Base-by-base conservation (phyloP, 306 rosid genomes). In the Cicer judaicum region DNA sequence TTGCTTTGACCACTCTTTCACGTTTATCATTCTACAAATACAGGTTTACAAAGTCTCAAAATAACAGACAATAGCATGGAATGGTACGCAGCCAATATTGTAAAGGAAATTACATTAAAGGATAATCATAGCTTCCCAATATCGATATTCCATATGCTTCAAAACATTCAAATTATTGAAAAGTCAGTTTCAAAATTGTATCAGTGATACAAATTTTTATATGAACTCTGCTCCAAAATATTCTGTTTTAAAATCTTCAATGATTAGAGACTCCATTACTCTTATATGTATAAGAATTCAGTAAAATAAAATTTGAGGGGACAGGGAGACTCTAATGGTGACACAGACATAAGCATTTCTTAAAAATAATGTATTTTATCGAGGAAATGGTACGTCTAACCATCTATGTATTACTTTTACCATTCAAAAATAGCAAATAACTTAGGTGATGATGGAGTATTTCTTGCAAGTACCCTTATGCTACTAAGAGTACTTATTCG, bases 1-100 rank as follows among this genome's bases (percentile, higher is more conserved):
- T 94, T 48, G 96, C 97, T 84, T 94, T 94, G 12, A 91, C 96
- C 57, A 91, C 86, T 81, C 95, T 86, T 83, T 94, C 98, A 62
- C 97, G 95, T 69, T 94, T 94, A 0, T 94, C 98, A 68, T 94
- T 94, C 98, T 94, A 73, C 77, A 79, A 71, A 64, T 39, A 79
- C 1, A 74, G 64, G 46, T 55, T 60, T 24, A 60, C 42, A 62
- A 24, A 80, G 47, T 14, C 36, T 72, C 54, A 80, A 80, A 68
- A 64, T 48, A 67, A 73, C 16, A 68, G 50, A 49, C 19, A 72
- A 56, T 48, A 70, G 7, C 71, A 43, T 18, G 41, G 29, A 39
- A 34, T 46, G 16, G 21, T n/a, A 49, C n/a, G 57, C 57, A 74
- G 40, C 72, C 47, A 54, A 54, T 14, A 34, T 36, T 29, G 9